Evolutionary conservation across 805 yeast genomes (phyloP).

Genomic region (Metschnikowia matae): DNA sequence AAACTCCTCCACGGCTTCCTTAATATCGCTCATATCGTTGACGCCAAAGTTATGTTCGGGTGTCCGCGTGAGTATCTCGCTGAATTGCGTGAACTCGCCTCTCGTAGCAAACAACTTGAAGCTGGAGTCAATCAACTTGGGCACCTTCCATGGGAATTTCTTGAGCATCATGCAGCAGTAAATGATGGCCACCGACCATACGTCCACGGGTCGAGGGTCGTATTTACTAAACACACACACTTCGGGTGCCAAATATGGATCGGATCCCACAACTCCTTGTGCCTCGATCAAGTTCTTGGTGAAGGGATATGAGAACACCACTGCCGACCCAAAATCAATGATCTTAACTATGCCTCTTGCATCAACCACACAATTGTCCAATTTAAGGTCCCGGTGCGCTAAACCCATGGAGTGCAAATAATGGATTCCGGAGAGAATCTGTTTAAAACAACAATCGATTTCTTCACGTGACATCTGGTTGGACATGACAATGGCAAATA

Average conservation of each 20-base stretch:
- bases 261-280: conserved; percentile 82
- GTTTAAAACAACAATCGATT: conserved; percentile 85
- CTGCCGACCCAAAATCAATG: conserved; percentile 92
- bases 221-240: conserved; percentile 78
- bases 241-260: conserved; percentile 90
- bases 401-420: conserved; percentile 82
- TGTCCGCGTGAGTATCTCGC: conserved; percentile 52
- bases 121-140: conserved; percentile 74
- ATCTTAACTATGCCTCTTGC: conserved; percentile 80
- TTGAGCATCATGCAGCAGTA: conserved; percentile 89
- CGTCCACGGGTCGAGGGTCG: conserved; percentile 90
- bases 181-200: conserved; percentile 90
- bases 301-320: conserved; percentile 85
- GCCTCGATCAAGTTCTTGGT: conserved; percentile 68
- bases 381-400: conserved; percentile 86
- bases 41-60: conserved; percentile 35
- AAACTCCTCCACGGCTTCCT: conserved; percentile 19
- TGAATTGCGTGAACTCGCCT: conserved; percentile 57
- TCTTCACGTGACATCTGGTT: conserved; percentile 80
- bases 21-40: conserved; percentile 19
- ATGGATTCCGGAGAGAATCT: conserved; percentile 72
- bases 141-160: conserved; percentile 94
- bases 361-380: conserved; percentile 88
- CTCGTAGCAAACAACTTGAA: conserved; percentile 79
- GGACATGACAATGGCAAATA: conserved; percentile 92